Evolutionary conservation across 176 grass and related monocot species (phyloP).

Genomic region (Zoysia japonica): DNA sequence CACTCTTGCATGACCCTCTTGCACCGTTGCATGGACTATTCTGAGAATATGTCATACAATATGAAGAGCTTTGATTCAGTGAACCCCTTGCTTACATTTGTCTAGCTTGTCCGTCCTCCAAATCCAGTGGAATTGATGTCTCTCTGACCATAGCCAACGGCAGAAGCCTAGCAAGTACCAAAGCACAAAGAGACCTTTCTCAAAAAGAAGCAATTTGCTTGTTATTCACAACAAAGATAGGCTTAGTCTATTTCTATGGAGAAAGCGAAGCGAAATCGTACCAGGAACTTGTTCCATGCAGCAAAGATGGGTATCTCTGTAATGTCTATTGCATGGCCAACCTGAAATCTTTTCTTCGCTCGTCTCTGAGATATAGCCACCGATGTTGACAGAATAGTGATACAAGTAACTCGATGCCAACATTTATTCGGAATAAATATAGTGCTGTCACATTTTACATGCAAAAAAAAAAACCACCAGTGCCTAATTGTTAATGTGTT

Average conservation of each 20-base stretch:
- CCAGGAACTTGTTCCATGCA: too few relatives aligned
- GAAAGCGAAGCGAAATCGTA: slow-evolving; percentile 2
- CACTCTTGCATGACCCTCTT: background rate
- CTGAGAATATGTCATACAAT: slow-evolving; percentile 34
- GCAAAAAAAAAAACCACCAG: background rate
- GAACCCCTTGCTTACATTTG: slow-evolving; percentile 37
- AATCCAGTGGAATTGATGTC: slow-evolving; percentile 34
- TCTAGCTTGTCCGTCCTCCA: slow-evolving; percentile 21
- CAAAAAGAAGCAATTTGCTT: slow-evolving; percentile 35
- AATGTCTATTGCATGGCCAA: slow-evolving; percentile 8
- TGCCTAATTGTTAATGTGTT: background rate
- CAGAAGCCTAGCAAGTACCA: slow-evolving; percentile 31
- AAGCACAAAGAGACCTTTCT: slow-evolving; percentile 5
- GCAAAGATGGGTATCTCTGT: too few relatives aligned
- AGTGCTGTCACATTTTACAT: slow-evolving; percentile 15
- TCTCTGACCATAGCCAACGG: slow-evolving; percentile 30
- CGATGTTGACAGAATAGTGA: background rate
- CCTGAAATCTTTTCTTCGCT: slow-evolving; percentile 11
- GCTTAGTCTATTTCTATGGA: slow-evolving; percentile 24
- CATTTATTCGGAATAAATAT: slow-evolving; percentile 26
- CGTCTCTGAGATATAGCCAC: background rate
- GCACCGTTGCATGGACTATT: background rate
- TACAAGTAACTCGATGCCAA: background rate
- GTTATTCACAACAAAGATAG: slow-evolving; percentile 38
- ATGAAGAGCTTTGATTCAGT: slow-evolving; percentile 29